Evolutionary conservation across 129 eudicot genomes (phyloP), one percentile per base, ranked within the genome.

Genomic region (Artemisia argyi): DNA sequence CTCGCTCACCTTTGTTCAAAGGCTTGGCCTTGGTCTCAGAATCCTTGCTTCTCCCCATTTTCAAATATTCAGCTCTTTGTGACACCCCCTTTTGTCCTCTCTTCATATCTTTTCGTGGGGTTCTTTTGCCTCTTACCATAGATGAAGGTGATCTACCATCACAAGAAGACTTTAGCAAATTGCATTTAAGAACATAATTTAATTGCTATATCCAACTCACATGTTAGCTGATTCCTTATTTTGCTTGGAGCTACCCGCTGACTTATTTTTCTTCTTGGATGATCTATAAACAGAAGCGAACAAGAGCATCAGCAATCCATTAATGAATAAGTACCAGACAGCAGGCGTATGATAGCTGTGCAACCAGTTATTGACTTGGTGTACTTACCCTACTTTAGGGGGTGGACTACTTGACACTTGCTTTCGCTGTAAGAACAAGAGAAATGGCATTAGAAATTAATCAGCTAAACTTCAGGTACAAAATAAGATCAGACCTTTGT

Each of bases 61-160:
- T 78, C 13, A 77, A 73, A 57, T 66, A 56, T 20, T 82, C 72
- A 79, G 77, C 73, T 71, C 74, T 81, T 73, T 65, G 80, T 17
- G 81, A 71, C 14, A 49, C 69, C 32, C 77, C 76, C 56, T 80
- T 85, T 73, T 61, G 68, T 49, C 77, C 83, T 60, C 72, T 83
- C 78, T 80, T 87, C 73, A 80, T 54, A 73, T 83, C 87, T 74
- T 87, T 81, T 76, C 88, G 75, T 65, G 96, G 97, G 56, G 98
- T 85, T 82, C 90, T 80, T 75, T 93, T 89, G 66, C 90, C 84
- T 82, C 83, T 84, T 64, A 66, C 83, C 66, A 63, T 75, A 58
- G 95, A 83, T 24, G 88, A 62, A 46, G 86, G 78, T 59, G 89
- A 83, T 67, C 98, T 87, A 84, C 68, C 64, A 80, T 75, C 71